Base-by-base conservation (phyloP, 2,329 filamentous ascomycete species). In the Cephalotrichum gorgonifer region DNA sequence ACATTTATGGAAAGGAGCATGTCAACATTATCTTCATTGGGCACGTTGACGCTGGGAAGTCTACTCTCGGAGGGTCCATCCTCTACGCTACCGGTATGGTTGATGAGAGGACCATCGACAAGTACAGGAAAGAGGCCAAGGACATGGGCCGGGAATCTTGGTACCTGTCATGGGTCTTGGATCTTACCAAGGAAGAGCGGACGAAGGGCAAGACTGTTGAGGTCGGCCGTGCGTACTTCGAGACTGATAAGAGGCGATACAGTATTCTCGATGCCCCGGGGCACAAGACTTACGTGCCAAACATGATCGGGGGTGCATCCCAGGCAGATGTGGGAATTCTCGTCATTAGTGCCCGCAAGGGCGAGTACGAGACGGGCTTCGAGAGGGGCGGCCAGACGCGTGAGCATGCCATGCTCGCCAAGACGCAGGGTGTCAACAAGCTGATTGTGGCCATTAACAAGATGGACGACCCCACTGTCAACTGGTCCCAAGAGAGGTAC, bases 301-400 rank as follows among this genome's bases (percentile, higher is more conserved):
- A 85, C 75, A 98, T 98, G 93, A 95, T 98, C 62, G 90, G 91
- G 58, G 89, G 89, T 64, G 89, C 89, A 28, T 90, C 88, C 12
- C 89, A 95, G 69, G 89, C 89, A 44, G 89, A 95, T 66, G 83
- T 98, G 28, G 93, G 93, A 64, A 88, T 96, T 58, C 77, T 98
- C 43, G 93, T 98, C 63, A 96, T 97, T 61, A 94, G 87, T 47
- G 89, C 93, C 39, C 85, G 93, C 62, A 97, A 96, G 75, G 93
- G 93, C 62, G 93, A 98, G 71, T 98, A 97, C 67, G 93, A 98
- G 71, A 97, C 93, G 30, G 93, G 93, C 45, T 98, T 98, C 65
- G 93, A 98, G 75, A 64, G 88, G 73, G 93, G 93, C 54, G 91
- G 93, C 33, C 93, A 98, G 68, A 98, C 93, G 48, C 81, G 93